A percentile compares a stretch with the other conserved stretches of the same genome.
Evolutionary conservation across 192 early-diverging fungal genomes (phyloP).

Genomic region (Hyaloraphidium curvatum): DNA sequence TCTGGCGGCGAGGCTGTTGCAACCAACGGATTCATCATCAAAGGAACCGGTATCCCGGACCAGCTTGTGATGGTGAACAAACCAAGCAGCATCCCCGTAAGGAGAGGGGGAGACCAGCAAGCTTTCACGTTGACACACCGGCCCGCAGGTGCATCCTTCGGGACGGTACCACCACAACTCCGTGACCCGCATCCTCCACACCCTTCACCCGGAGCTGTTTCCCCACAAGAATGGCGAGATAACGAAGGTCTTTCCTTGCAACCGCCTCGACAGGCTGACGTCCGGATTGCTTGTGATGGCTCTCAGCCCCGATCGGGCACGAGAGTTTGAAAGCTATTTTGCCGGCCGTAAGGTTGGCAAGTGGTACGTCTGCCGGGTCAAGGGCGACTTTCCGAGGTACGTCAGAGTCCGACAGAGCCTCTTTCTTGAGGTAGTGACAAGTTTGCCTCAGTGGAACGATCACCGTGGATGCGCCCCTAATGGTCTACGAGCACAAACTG

Average conservation of each 20-base stretch:
- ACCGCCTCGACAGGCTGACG: conserved; percentile 83
- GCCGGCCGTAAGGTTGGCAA: conserved; percentile 48
- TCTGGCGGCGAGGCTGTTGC: too few species aligned
- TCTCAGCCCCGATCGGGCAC: conserved; percentile 30
- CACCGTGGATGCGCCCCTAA: conserved; percentile 67
- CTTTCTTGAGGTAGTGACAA: too few species aligned
- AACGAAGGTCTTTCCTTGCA: too few species aligned
- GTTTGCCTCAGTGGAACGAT: conserved; percentile 12
- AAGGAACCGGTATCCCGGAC: too few species aligned
- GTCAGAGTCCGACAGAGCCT: too few species aligned
- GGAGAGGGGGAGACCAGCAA: neutral
- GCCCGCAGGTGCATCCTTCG: conserved; percentile 39
- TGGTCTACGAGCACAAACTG: conserved; percentile 67
- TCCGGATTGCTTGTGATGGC: conserved; percentile 79
- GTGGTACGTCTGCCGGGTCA: conserved; percentile 71
- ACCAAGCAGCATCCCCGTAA: conserved; percentile 72
- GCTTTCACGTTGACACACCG: neutral
- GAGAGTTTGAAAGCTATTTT: conserved; percentile 44
- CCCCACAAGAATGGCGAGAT: too few species aligned
- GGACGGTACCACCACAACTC: conserved; percentile 84
- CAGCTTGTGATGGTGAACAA: conserved; percentile 74
- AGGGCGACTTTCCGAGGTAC: conserved; percentile 69
- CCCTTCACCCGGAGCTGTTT: conserved; percentile 28
- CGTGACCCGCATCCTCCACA: conserved; percentile 40
- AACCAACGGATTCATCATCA: too few species aligned